phyloP scores from a whole-genome alignment of 2,329 filamentous ascomycete species.

The Hypoxylon sp. region DNA sequence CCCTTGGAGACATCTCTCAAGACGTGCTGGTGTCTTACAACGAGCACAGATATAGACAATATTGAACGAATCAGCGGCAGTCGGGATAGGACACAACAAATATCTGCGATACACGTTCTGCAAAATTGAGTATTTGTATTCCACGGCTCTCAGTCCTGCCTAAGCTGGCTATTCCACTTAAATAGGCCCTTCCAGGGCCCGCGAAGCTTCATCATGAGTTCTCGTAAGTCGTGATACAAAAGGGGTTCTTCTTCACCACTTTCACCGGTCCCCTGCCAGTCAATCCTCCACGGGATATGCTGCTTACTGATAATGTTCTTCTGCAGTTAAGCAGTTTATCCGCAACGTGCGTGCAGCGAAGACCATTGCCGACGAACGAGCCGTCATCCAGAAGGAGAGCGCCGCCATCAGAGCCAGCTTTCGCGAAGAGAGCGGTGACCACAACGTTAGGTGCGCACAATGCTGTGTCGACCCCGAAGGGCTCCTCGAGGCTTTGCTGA shows the following conservation, averaged over 20 bases:
- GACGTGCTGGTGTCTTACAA: conserved; percentile 1
- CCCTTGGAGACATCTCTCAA: conserved; percentile 10
- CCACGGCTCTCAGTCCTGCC: conserved; percentile 7
- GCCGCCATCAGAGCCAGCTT: conserved; percentile 98
- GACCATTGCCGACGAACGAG: conserved; percentile 98
- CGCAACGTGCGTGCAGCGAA: conserved; percentile 98
- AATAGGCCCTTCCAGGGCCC: conserved; percentile 53
- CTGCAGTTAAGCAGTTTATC: conserved; percentile 97
- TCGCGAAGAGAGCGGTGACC: conserved; percentile 94
- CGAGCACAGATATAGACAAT: conserved; percentile 18
- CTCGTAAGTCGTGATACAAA: conserved; percentile 47
- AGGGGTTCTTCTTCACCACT: not conserved
- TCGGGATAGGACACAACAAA: conserved; percentile 6
- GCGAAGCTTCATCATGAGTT: conserved; percentile 53
- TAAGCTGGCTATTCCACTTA: conserved; percentile 48
- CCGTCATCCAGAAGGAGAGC: conserved; percentile 99
- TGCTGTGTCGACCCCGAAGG: conserved; percentile 18
- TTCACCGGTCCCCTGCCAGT: not conserved
- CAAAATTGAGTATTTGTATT: conserved; percentile 12
- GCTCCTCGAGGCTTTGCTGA: conserved; percentile 40
- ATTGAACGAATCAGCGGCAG: conserved; percentile 9
- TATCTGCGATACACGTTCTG: conserved; percentile 11
- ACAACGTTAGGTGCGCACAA: conserved; percentile 80
- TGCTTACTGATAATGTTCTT: conserved; percentile 22
- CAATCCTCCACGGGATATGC: not conserved